phyloP scores from a whole-genome alignment of 257 asterid species.

The Cruciata laevipes region DNA sequence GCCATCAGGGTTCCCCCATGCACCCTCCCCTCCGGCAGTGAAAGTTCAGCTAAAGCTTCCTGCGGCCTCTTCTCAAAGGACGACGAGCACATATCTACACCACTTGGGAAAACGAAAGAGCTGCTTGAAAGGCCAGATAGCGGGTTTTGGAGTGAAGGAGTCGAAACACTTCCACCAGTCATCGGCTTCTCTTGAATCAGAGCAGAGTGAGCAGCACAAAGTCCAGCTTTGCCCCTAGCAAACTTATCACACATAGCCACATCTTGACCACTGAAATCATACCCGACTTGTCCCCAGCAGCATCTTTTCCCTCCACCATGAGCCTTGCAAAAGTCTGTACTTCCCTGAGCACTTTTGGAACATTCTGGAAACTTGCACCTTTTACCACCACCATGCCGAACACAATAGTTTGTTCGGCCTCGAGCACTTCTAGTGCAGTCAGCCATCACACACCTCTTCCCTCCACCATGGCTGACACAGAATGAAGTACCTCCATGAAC shows the following conservation, averaged over 20 bases:
- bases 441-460: conserved; percentile 42
- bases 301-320: conserved; percentile 64
- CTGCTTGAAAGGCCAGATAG: conserved; percentile 15
- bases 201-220: conserved; percentile 49
- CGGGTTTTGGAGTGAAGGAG: conserved; percentile 19
- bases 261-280: conserved; percentile 21
- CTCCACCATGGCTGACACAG: conserved; percentile 62
- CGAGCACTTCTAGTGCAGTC: conserved; percentile 59
- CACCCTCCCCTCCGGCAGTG: conserved; percentile 69
- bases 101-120: conserved; percentile 6
- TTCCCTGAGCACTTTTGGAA: conserved; percentile 59
- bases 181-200: conserved; percentile 23
- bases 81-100: not conserved
- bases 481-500: conserved; percentile 59
- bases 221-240: conserved; percentile 51
- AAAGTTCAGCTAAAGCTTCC: conserved; percentile 17
- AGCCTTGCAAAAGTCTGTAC: conserved; percentile 56
- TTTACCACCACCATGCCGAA: conserved; percentile 71
- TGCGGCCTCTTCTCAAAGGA: conserved; percentile 13
- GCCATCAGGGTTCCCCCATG: conserved; percentile 71
- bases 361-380: conserved; percentile 52
- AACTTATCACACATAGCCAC: conserved; percentile 43
- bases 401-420: conserved; percentile 51
- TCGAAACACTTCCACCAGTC: conserved; percentile 9
- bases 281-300: conserved; percentile 42